phyloP scores from a whole-genome alignment of 2,329 filamentous ascomycete genomes.

The Aspergillus sp. region DNA sequence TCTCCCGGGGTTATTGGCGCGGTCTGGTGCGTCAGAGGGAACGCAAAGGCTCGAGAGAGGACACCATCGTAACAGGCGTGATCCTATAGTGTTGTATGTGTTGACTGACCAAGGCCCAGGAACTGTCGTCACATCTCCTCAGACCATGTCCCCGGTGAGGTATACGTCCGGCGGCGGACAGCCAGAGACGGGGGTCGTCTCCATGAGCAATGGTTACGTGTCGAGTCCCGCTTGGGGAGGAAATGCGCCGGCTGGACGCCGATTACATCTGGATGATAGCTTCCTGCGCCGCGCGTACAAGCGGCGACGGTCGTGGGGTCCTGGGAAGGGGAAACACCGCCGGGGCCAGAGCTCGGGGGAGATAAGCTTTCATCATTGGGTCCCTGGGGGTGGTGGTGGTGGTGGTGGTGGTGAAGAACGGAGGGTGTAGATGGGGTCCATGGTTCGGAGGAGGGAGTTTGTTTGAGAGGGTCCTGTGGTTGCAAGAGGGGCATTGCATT shows the following conservation, averaged over 20 bases:
- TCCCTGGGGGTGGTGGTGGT: background rate
- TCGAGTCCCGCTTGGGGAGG: background rate
- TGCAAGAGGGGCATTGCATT: background rate
- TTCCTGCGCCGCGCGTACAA: conserved; percentile 13
- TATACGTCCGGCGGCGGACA: background rate
- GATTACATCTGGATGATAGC: conserved; percentile 10
- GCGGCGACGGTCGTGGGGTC: conserved; percentile 2
- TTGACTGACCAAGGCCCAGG: background rate
- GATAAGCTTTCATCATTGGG: conserved; percentile 2
- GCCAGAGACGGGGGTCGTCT: background rate
- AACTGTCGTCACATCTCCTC: background rate
- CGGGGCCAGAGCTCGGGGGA: background rate
- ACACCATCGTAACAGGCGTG: too few species aligned
- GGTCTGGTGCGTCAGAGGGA: background rate
- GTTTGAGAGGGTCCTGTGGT: background rate
- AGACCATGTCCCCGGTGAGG: background rate
- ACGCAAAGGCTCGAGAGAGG: too few species aligned
- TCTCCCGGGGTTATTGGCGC: conserved; percentile 6
- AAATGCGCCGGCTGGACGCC: background rate
- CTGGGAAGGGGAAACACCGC: background rate
- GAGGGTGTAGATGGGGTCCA: background rate
- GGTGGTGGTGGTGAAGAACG: background rate
- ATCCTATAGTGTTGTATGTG: too few species aligned
- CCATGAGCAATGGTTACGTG: background rate
- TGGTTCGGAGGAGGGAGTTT: background rate